Evolutionary conservation across 495 filamentous ascomycete species (phyloP), one percentile per base, ranked within the genome.

Genomic region (Cercophora scortea): DNA sequence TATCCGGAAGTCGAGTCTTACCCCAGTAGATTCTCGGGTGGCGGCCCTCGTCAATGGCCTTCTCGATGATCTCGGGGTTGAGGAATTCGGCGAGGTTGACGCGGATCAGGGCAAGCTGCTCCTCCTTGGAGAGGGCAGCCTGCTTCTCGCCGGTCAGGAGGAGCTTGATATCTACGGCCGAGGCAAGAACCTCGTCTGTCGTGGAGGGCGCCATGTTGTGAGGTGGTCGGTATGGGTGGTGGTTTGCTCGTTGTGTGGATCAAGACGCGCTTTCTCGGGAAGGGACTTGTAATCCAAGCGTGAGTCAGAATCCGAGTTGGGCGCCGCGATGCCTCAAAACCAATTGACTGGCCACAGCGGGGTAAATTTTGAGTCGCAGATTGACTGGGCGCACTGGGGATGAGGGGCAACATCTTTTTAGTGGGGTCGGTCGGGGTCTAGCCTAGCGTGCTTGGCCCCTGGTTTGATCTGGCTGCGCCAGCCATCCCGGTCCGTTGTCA

Each of bases 1-100:
- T 25, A 25, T 12, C 18, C 18, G 12, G 32, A 46, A 12, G 18
- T 11, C n/a, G 25, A 25, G 25, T 19, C 64, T 36, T 68, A 82
- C 87, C 91, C 89, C 88, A 95, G 80, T 96, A 96, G 61, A 95
- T 79, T 42, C 77, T 78, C 13, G 86, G 78, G 25, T 83, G 79
- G 10, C 83, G 74, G n/a, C 85, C 79, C 64, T 93, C 77, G 10
- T 81, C 80, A 46, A 96, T 70, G 48, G 85, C 73, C 52, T 80
- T 73, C 63, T 93, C 85, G 52, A 97, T 86, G 46, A 96, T 83
- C 61, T 96, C 89, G 18, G 81, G 82, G 57, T 91, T 90, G 45
- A 98, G 79, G 35, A 92, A 70, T 74, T 98, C 93, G 49, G 81
- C 80, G 45, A 96, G 75, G 63, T 92, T 92, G 55, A 83, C 80